These are phyloP conservation scores for Musa troglodytarum DNA, from an alignment of 176 grass and related monocot species.

Conservation along the genomic window DNA sequence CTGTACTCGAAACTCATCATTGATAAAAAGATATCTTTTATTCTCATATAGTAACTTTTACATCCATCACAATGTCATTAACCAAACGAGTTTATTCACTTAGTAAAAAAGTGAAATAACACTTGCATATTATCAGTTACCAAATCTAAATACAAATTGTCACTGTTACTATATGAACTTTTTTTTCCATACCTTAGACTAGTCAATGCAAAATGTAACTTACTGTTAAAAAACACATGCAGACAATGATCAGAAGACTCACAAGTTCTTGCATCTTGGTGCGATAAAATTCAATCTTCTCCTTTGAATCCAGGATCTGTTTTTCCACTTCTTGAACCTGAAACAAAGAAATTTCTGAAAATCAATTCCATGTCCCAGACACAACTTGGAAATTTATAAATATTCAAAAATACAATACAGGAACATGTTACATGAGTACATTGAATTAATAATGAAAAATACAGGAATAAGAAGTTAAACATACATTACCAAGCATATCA, in stretches of 20 bases:
- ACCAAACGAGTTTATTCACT: not conserved
- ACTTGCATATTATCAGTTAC: not conserved
- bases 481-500: no score
- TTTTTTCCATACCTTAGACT: no score
- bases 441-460: not conserved
- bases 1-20: no score
- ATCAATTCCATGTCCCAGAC: not conserved
- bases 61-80: not conserved
- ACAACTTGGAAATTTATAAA: not conserved
- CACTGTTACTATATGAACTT: no score
- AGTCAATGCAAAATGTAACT: no score
- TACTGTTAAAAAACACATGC: no score
- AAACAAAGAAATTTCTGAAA: conserved; percentile 17
- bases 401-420: no score
- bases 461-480: not conserved
- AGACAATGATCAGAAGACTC: conserved; percentile 20
- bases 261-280: conserved; percentile 99
- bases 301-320: conserved; percentile 82
- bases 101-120: not conserved
- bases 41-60: no score
- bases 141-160: no score
- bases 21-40: no score
- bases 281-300: conserved; percentile 88
- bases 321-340: conserved; percentile 75
- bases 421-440: not conserved